Percentiles rank a stretch among this genome's conserved stretches.
These are phyloP conservation scores for Gryganskiella cystojenkinii DNA, from an alignment of 192 early-diverging fungal genomes.

Conservation along the genomic window DNA sequence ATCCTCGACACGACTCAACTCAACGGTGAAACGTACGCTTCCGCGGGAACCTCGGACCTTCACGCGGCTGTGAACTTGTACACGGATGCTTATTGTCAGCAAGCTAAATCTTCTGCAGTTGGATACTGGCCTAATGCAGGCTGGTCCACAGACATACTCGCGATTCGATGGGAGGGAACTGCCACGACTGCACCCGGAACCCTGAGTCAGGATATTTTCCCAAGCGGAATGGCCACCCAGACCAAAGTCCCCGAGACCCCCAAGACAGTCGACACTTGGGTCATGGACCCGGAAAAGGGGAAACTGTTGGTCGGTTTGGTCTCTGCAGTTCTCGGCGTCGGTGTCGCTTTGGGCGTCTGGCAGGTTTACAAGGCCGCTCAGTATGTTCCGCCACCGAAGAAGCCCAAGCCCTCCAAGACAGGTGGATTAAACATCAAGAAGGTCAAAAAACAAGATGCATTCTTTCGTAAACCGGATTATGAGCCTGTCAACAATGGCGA, in stretches of 20 bases:
- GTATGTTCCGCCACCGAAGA: conserved; percentile 27
- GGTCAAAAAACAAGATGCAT: conserved; percentile 29
- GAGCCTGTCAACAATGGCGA: too few species aligned
- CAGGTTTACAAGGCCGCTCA: conserved; percentile 27
- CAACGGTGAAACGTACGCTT: background rate
- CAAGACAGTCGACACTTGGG: background rate
- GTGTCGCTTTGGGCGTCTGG: conserved; percentile 9
- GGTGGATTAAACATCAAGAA: conserved; percentile 9
- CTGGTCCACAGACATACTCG: background rate
- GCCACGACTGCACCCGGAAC: conserved; percentile 7
- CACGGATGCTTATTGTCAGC: conserved; percentile 2
- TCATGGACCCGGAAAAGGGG: conserved; percentile 26
- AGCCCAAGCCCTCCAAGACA: background rate
- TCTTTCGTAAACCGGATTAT: conserved; percentile 10
- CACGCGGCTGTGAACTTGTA: conserved; percentile 39
- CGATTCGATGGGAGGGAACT: conserved; percentile 28
- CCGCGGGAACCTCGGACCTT: background rate
- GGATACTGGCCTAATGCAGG: conserved; percentile 28
- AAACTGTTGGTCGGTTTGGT: conserved; percentile 15
- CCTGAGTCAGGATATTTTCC: conserved; percentile 4
- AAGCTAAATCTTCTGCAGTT: conserved; percentile 9
- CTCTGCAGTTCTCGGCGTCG: conserved; percentile 9
- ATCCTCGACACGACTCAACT: background rate
- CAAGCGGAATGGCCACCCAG: background rate
- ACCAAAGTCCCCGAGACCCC: background rate